phyloP scores from a whole-genome alignment of 257 asterid species.

The Petunia secreta region DNA sequence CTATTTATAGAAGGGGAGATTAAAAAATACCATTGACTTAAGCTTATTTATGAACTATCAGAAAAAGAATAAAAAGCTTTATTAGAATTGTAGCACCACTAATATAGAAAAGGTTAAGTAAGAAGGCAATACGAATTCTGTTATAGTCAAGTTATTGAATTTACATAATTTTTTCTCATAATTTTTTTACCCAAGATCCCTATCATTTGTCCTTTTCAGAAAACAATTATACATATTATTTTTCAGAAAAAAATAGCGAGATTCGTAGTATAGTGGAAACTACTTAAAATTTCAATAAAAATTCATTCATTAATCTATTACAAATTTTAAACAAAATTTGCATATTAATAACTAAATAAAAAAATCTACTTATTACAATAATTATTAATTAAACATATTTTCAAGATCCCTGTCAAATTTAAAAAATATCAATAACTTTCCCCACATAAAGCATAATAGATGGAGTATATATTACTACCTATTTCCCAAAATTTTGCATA shows the following conservation, averaged over 20 bases:
- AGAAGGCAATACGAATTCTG: constrained; percentile 12
- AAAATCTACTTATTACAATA: neutral
- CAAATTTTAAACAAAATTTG: neutral
- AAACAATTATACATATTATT: too few species aligned
- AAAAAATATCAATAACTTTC: too few species aligned
- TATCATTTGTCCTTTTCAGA: neutral
- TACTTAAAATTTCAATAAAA: too few species aligned
- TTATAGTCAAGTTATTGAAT: neutral
- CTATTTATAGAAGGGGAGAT: neutral
- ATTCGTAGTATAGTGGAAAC: too few species aligned
- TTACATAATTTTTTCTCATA: neutral
- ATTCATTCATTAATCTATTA: too few species aligned
- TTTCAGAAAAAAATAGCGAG: too few species aligned
- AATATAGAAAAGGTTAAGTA: neutral
- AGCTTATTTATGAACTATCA: neutral
- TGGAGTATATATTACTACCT: too few species aligned
- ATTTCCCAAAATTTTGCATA: too few species aligned
- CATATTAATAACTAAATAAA: neutral
- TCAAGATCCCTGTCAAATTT: too few species aligned
- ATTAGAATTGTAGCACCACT: neutral
- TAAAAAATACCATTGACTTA: neutral
- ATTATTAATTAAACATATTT: too few species aligned
- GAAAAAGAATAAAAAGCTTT: neutral
- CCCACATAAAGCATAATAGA: too few species aligned
- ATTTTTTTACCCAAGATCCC: neutral